Conservation (phyloP, 2,329 filamentous ascomycete species). For the Corniculantispora saksenae region DNA sequence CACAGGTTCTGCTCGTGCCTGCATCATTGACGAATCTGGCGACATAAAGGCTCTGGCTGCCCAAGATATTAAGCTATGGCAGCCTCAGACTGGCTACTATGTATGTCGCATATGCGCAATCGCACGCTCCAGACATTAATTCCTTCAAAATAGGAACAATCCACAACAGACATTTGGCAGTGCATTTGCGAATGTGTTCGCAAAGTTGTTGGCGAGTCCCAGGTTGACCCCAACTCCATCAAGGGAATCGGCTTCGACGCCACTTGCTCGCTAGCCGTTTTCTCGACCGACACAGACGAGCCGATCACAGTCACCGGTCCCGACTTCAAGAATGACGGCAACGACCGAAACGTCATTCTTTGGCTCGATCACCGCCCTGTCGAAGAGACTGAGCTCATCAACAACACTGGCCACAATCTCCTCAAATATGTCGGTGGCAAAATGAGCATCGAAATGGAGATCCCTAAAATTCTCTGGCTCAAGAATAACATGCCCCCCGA, state of each 20-base stretch:
- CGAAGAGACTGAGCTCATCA: slow-evolving; percentile 89
- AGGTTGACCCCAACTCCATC: slow-evolving; percentile 72
- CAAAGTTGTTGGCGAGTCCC: slow-evolving; percentile 77
- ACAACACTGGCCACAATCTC: slow-evolving; percentile 86
- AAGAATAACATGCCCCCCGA: slow-evolving; percentile 97
- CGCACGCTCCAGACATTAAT: slow-evolving; percentile 19
- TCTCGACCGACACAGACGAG: slow-evolving; percentile 84
- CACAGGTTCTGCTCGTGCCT: slow-evolving; percentile 91
- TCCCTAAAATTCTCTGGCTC: slow-evolving; percentile 96
- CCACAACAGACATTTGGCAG: slow-evolving; percentile 93
- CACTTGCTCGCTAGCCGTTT: slow-evolving; percentile 95
- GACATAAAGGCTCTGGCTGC: slow-evolving; percentile 79
- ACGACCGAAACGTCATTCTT: slow-evolving; percentile 91
- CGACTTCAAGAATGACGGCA: slow-evolving; percentile 71
- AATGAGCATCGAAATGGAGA: slow-evolving; percentile 99
- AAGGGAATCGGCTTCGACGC: slow-evolving; percentile 96
- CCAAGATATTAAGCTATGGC: slow-evolving; percentile 78
- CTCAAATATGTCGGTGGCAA: slow-evolving; percentile 94
- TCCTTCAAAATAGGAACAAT: slow-evolving; percentile 72
- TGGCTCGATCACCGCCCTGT: slow-evolving; percentile 96
- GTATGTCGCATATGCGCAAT: slow-evolving; percentile 43
- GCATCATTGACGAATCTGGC: slow-evolving; percentile 88
- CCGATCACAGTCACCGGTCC: slow-evolving; percentile 89
- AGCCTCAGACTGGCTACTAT: slow-evolving; percentile 74
- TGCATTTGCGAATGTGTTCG: slow-evolving; percentile 90